Conservation (phyloP, 441 rosid genomes). For the Adansonia madagascariensis region DNA sequence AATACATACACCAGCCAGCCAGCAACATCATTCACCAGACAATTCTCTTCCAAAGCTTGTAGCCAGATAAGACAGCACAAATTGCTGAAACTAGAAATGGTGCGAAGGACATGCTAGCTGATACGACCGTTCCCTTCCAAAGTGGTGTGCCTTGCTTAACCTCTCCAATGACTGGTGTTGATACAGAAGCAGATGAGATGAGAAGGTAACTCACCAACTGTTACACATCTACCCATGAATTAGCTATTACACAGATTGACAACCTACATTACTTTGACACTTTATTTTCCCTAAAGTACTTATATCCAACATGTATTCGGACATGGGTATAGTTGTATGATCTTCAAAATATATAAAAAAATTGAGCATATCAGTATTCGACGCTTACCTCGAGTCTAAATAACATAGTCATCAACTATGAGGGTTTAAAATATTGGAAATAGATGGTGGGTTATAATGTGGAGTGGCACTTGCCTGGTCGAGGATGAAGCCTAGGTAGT, state of each 20-base stretch:
- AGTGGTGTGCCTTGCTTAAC: slow-evolving; percentile 36
- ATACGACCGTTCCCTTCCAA: slow-evolving; percentile 44
- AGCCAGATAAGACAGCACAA: slow-evolving; percentile 60
- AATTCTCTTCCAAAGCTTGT: slow-evolving; percentile 82
- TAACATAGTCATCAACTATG: no score
- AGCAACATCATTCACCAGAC: slow-evolving; percentile 47
- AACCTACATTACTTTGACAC: no score
- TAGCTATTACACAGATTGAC: slow-evolving; percentile 13
- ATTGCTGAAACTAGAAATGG: slow-evolving; percentile 44
- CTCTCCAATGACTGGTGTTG: slow-evolving; percentile 45
- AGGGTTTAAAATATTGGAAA: background rate
- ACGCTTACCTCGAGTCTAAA: no score
- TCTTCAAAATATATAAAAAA: no score
- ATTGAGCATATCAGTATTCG: no score
- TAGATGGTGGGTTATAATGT: background rate
- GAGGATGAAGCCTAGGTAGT: slow-evolving; percentile 60
- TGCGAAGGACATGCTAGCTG: slow-evolving; percentile 50
- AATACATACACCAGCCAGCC: background rate
- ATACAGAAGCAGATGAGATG: slow-evolving; percentile 62
- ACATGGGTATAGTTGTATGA: no score
- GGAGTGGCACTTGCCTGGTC: slow-evolving; percentile 56
- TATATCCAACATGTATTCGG: no score
- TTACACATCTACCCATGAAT: slow-evolving; percentile 19
- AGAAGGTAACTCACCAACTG: slow-evolving; percentile 69
- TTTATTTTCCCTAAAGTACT: no score